Conservation (phyloP, 768 basidiomycete species). For the Amanita molliuscula region DNA sequence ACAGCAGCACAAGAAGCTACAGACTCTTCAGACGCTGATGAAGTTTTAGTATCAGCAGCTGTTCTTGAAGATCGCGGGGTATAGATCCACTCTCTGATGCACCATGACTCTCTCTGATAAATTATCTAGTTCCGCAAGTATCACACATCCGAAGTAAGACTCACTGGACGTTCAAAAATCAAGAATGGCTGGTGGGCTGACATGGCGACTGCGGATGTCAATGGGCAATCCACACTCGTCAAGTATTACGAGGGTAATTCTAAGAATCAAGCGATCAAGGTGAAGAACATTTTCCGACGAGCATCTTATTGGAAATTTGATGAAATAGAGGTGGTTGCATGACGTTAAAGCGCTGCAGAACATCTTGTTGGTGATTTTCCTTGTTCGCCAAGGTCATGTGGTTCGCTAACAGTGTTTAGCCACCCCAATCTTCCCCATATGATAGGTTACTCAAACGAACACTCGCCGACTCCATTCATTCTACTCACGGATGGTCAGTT, state of each 20-base stretch:
- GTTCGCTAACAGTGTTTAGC: background rate
- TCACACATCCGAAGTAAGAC: conserved; percentile 35
- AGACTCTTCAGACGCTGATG: conserved; percentile 4
- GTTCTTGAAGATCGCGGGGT: conserved; percentile 25
- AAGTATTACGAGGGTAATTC: conserved; percentile 31
- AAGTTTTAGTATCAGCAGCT: conserved; percentile 10
- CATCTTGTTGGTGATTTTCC: conserved; percentile 27
- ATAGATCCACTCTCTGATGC: background rate
- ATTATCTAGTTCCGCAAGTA: conserved; percentile 34
- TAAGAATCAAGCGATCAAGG: conserved; percentile 21
- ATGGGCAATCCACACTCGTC: conserved; percentile 29
- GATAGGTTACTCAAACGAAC: conserved; percentile 36
- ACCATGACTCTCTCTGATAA: background rate
- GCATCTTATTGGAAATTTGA: background rate
- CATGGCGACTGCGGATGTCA: conserved; percentile 26
- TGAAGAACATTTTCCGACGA: conserved; percentile 2
- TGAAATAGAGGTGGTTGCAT: conserved; percentile 31
- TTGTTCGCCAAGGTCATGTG: background rate
- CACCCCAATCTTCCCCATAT: conserved; percentile 37
- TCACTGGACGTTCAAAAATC: conserved; percentile 25
- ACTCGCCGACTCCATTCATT: conserved; percentile 37
- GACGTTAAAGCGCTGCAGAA: conserved; percentile 42
- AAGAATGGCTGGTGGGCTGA: conserved; percentile 41
- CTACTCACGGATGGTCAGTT: conserved; percentile 35
- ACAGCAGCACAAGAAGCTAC: background rate